Conservation (phyloP, 2,329 filamentous ascomycete species). For the Trichoderma guizhouense region DNA sequence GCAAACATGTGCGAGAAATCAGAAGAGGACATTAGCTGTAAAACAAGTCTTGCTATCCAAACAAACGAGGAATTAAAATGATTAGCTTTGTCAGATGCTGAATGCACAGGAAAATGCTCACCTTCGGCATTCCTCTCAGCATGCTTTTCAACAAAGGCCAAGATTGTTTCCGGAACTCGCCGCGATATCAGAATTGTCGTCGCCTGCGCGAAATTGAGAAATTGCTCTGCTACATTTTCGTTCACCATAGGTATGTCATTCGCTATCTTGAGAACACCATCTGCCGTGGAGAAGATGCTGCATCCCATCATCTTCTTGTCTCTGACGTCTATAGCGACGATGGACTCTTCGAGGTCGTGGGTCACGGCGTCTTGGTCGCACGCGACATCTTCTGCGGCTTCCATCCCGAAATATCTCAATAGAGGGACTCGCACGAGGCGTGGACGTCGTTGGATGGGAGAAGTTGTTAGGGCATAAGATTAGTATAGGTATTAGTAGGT, state of each 20-base stretch:
- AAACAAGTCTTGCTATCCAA: conserved; percentile 27
- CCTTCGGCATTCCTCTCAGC: background rate
- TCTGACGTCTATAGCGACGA: conserved; percentile 77
- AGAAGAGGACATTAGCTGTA: conserved; percentile 66
- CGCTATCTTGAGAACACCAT: conserved; percentile 70
- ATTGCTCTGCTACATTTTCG: conserved; percentile 64
- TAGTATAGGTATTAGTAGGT: background rate
- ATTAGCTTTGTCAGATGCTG: conserved; percentile 1
- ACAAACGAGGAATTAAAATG: background rate
- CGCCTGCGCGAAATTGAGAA: conserved; percentile 53
- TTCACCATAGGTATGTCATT: conserved; percentile 70
- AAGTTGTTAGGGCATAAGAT: background rate
- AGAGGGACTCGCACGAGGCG: background rate
- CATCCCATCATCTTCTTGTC: conserved; percentile 73
- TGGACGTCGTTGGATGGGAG: background rate
- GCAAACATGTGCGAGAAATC: conserved; percentile 71
- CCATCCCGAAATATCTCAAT: background rate
- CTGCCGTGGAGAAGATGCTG: conserved; percentile 71
- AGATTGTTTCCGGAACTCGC: conserved; percentile 42
- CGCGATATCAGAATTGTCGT: conserved; percentile 53
- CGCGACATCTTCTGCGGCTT: background rate
- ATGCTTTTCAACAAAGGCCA: conserved; percentile 29
- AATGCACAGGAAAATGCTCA: background rate
- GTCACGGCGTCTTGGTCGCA: background rate
- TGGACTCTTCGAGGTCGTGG: conserved; percentile 23